phyloP scores from a whole-genome alignment of 177 flowering plant genomes.

The Vitis hybrid region DNA sequence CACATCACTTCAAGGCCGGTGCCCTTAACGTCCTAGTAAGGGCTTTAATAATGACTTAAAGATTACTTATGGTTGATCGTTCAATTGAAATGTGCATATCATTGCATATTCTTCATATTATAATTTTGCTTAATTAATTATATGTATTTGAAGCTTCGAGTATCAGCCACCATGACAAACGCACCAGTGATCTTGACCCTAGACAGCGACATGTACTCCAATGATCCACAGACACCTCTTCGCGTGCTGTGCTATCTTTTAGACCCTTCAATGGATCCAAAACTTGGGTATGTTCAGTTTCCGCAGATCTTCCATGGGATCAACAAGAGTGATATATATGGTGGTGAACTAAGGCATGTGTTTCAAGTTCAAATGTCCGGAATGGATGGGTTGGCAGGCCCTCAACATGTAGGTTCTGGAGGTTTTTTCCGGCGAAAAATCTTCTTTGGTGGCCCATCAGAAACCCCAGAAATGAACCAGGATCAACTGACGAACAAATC shows the following conservation, averaged over 20 bases:
- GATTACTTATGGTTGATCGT: no score
- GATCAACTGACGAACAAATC: background rate
- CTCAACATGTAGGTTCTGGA: conserved; percentile 7
- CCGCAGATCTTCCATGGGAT: conserved; percentile 23
- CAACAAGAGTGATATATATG: conserved; percentile 27
- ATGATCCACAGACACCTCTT: conserved; percentile 27
- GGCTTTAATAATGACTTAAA: no score
- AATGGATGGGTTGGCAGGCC: conserved; percentile 11
- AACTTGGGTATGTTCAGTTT: conserved; percentile 24
- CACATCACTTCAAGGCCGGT: no score
- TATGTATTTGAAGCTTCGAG: no score
- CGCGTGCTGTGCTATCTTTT: conserved; percentile 18
- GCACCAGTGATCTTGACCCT: conserved; percentile 22
- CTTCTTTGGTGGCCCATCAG: conserved; percentile 11
- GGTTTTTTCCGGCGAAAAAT: conserved; percentile 8
- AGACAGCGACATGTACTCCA: conserved; percentile 31
- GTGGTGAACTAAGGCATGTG: conserved; percentile 8
- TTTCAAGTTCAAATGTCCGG: conserved; percentile 10
- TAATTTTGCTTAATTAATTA: no score
- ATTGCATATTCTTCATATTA: no score
- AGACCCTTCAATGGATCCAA: conserved; percentile 10
- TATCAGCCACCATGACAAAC: conserved; percentile 26
- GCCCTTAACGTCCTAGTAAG: no score
- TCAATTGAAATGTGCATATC: no score
- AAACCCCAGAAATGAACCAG: background rate